Conservation (phyloP, 2,329 filamentous ascomycete genomes). For the Fusarium caatingaense region DNA sequence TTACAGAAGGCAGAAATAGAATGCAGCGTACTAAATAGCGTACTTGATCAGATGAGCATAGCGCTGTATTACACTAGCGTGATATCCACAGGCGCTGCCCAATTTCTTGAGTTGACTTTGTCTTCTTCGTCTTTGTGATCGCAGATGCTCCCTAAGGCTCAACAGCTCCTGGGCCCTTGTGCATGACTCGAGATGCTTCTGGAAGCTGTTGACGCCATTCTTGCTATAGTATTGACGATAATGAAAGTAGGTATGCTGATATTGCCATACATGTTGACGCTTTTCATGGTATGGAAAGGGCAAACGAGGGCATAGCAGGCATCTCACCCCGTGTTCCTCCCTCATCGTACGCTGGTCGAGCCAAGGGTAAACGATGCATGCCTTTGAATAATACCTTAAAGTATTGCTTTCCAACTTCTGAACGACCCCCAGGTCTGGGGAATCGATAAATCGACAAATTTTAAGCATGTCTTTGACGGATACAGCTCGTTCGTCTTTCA, state of each 20-base stretch:
- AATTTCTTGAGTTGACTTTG: too few relatives aligned
- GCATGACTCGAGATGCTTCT: constrained; percentile 10
- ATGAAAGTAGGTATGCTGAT: too few relatives aligned
- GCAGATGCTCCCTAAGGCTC: too few relatives aligned
- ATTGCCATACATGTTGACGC: too few relatives aligned
- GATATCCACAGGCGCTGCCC: too few relatives aligned
- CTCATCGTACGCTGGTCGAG: background rate
- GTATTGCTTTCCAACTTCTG: background rate
- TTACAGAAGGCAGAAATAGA: too few relatives aligned
- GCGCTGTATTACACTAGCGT: too few relatives aligned
- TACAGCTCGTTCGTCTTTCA: background rate
- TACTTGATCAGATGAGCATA: too few relatives aligned
- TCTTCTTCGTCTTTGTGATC: too few relatives aligned
- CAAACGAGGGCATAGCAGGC: background rate
- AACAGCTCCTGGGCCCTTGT: background rate
- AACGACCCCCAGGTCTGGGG: background rate
- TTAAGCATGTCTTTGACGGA: background rate
- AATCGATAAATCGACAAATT: background rate
- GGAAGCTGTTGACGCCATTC: background rate
- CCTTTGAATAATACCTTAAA: background rate
- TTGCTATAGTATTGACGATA: too few relatives aligned
- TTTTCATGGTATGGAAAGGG: too few relatives aligned
- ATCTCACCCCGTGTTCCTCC: background rate
- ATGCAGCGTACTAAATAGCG: too few relatives aligned
- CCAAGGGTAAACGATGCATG: background rate